phyloP scores from a whole-genome alignment of 225 moss, liverwort and hornwort genomes.

The Sphagnum contortum region DNA sequence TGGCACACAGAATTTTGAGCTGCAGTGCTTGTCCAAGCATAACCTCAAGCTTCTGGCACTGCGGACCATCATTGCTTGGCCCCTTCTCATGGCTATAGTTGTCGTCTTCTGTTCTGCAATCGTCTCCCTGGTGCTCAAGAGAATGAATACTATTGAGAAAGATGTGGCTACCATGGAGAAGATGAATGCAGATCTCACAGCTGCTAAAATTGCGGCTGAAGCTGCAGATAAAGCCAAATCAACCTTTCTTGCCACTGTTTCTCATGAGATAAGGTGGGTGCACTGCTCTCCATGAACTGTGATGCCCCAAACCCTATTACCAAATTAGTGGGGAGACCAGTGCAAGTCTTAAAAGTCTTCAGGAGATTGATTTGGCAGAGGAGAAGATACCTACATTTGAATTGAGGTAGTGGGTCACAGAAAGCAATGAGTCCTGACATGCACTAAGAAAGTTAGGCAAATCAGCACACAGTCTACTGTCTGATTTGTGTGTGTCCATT shows the following conservation, averaged over 20 bases:
- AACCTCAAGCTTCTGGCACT: slow-evolving; percentile 24
- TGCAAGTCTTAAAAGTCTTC: too few relatives aligned
- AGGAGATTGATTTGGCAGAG: too few relatives aligned
- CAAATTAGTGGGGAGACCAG: too few relatives aligned
- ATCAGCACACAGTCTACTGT: too few relatives aligned
- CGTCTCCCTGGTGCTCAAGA: slow-evolving; percentile 27
- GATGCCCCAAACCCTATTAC: too few relatives aligned
- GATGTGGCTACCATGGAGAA: slow-evolving; percentile 33
- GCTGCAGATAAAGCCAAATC: slow-evolving; percentile 42
- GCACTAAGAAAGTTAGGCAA: too few relatives aligned
- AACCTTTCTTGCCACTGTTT: slow-evolving; percentile 53
- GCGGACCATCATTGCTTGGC: slow-evolving; percentile 63
- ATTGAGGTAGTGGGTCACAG: neutral
- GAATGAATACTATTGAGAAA: slow-evolving; percentile 36
- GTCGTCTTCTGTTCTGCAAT: slow-evolving; percentile 30
- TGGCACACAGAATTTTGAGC: slow-evolving; percentile 11
- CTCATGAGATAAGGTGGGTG: slow-evolving; percentile 79
- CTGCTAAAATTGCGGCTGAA: slow-evolving; percentile 35
- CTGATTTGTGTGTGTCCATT: too few relatives aligned
- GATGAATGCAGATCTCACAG: slow-evolving; percentile 27
- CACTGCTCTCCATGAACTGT: too few relatives aligned
- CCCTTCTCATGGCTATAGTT: slow-evolving; percentile 40
- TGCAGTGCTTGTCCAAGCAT: too few relatives aligned
- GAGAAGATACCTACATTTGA: neutral
- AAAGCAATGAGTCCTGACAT: neutral